A percentile compares a stretch with the other conserved stretches of the same genome.
phyloP scores from a whole-genome alignment of 1,284 basidiomycete species.

The Cutaneotrichosporon sp. region DNA sequence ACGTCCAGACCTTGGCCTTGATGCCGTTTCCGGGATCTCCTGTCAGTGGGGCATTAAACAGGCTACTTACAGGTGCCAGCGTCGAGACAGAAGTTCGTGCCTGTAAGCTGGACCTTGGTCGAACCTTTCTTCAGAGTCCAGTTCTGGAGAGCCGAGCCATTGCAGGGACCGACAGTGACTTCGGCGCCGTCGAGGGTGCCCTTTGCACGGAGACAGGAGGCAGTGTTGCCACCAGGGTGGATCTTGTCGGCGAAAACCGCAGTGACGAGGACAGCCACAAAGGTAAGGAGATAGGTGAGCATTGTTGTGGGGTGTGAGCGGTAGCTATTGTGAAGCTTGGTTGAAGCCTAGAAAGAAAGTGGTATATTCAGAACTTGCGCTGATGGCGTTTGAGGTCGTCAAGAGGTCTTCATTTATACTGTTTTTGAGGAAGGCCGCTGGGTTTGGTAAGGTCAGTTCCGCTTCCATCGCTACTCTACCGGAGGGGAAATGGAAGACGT shows the following conservation, averaged over 20 bases:
- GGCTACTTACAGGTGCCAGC: too few species aligned
- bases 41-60: background rate
- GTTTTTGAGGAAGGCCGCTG: too few species aligned
- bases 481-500: too few species aligned
- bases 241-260: background rate
- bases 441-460: too few species aligned
- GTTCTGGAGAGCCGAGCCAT: background rate
- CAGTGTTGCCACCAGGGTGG: constrained; percentile 8
- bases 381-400: too few species aligned
- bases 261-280: background rate
- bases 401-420: too few species aligned
- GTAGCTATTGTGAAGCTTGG: background rate
- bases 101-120: constrained; percentile 17
- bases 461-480: too few species aligned
- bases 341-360: too few species aligned
- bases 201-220: constrained; percentile 10
- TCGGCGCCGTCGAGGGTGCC: constrained; percentile 13
- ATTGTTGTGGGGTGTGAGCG: background rate
- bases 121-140: constrained; percentile 1
- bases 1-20: constrained; percentile 12
- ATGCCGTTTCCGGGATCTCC: constrained; percentile 6
- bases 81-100: constrained; percentile 23
- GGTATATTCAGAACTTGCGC: too few species aligned
- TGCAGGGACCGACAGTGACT: constrained; percentile 1
- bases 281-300: background rate